Conservation (phyloP, 176 grass and related monocot genomes). For the Musa troglodytarum region DNA sequence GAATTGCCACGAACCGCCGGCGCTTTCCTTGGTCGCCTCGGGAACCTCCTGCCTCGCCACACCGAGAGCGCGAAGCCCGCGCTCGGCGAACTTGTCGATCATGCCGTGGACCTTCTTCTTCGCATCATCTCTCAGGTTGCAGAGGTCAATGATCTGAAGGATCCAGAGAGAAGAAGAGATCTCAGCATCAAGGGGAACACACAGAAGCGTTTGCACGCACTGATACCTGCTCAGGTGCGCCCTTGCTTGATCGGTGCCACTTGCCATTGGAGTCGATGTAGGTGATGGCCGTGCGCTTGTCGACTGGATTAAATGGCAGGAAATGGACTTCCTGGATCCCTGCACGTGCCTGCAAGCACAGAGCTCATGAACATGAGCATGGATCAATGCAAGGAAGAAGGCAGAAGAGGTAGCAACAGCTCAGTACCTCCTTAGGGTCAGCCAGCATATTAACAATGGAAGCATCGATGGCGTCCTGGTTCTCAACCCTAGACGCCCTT, state of each 20-base stretch:
- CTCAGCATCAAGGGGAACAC: background rate
- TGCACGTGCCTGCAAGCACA: constrained; percentile 35
- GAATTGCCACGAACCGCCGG: constrained; percentile 64
- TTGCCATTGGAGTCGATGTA: constrained; percentile 63
- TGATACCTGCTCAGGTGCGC: constrained; percentile 50
- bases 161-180: background rate
- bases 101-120: constrained; percentile 56
- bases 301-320: constrained; percentile 78
- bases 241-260: constrained; percentile 87
- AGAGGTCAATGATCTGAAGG: constrained; percentile 66
- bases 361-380: background rate
- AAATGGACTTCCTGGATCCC: constrained; percentile 74
- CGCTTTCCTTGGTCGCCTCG: constrained; percentile 60
- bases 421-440: constrained; percentile 51
- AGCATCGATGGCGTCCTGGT: constrained; percentile 91
- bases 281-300: constrained; percentile 88
- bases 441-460: constrained; percentile 82
- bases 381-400: background rate
- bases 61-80: constrained; percentile 65
- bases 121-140: constrained; percentile 45
- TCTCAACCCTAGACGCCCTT: constrained; percentile 70
- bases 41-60: constrained; percentile 68
- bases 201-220: too few relatives aligned
- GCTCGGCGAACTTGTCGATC: constrained; percentile 57
- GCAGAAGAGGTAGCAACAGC: too few relatives aligned